Evolutionary conservation across 108 stramenopile genomes (phyloP).

Genomic region (Nannochloropsis gaditana): DNA sequence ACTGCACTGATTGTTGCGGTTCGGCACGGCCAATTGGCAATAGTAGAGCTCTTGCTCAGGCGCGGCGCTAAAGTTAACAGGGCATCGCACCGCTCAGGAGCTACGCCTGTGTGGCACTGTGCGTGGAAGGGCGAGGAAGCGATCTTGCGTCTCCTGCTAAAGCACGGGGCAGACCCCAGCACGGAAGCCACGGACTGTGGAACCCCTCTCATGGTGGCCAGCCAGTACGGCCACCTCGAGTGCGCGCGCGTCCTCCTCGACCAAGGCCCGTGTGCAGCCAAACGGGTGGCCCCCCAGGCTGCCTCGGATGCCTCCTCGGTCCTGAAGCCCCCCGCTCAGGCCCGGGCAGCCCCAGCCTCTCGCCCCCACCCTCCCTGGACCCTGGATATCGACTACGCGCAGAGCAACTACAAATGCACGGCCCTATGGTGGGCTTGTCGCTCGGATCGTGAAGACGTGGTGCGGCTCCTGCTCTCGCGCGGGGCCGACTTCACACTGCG

Average conservation of each 20-base stretch:
- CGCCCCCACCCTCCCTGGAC: neutral
- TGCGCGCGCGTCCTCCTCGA: neutral
- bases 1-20: neutral
- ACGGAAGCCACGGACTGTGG: neutral
- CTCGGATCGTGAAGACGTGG: slow-evolving; percentile 11
- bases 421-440: slow-evolving; percentile 12
- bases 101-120: slow-evolving; percentile 8
- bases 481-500: neutral
- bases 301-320: no score
- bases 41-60: slow-evolving; percentile 19
- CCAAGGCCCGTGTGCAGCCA: neutral
- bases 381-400: neutral
- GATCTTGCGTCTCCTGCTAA: slow-evolving; percentile 16
- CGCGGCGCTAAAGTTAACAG: neutral
- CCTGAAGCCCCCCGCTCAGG: no score
- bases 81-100: neutral
- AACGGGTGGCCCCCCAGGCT: no score
- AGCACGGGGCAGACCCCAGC: neutral
- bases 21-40: neutral
- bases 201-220: neutral
- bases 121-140: slow-evolving; percentile 1
- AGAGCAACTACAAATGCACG: slow-evolving; percentile 2
- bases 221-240: neutral
- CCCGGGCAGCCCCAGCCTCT: no score
- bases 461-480: neutral